Evolutionary conservation across 2,329 filamentous ascomycete species (phyloP).

Genomic region (Fusarium nematophilum): DNA sequence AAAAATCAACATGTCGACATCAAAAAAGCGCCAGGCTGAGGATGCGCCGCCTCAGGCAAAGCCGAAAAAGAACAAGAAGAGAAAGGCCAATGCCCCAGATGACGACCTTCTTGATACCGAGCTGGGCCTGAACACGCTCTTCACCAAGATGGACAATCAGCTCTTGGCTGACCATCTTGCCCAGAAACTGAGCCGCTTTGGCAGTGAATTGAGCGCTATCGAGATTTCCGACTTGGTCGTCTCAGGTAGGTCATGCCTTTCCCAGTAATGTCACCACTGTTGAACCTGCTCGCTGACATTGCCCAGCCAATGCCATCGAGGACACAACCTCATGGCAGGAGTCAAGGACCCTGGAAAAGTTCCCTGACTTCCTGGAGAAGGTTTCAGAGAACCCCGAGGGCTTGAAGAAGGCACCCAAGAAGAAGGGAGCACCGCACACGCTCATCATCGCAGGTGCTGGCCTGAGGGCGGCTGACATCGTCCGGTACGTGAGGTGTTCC

Average conservation of each 20-base stretch:
- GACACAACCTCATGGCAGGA: slow-evolving; percentile 83
- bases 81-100: slow-evolving; percentile 67
- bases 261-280: background rate
- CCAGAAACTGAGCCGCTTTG: slow-evolving; percentile 81
- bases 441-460: slow-evolving; percentile 88
- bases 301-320: slow-evolving; percentile 75
- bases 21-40: slow-evolving; percentile 68
- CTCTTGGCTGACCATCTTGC: slow-evolving; percentile 88
- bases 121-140: slow-evolving; percentile 81
- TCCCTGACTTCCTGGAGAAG: slow-evolving; percentile 82
- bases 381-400: slow-evolving; percentile 68
- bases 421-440: slow-evolving; percentile 83
- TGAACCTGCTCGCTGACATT: slow-evolving; percentile 4
- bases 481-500: slow-evolving; percentile 71
- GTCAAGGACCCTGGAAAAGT: slow-evolving; percentile 74
- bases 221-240: slow-evolving; percentile 87
- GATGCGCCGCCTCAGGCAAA: slow-evolving; percentile 54
- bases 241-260: slow-evolving; percentile 66
- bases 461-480: slow-evolving; percentile 85
- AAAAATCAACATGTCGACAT: slow-evolving; percentile 50
- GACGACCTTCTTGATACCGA: slow-evolving; percentile 73
- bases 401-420: slow-evolving; percentile 73
- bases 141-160: slow-evolving; percentile 84
- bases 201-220: slow-evolving; percentile 81
- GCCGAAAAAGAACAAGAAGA: slow-evolving; percentile 62